phyloP scores from a whole-genome alignment of 441 rosid genomes.

The Melastoma candidum region DNA sequence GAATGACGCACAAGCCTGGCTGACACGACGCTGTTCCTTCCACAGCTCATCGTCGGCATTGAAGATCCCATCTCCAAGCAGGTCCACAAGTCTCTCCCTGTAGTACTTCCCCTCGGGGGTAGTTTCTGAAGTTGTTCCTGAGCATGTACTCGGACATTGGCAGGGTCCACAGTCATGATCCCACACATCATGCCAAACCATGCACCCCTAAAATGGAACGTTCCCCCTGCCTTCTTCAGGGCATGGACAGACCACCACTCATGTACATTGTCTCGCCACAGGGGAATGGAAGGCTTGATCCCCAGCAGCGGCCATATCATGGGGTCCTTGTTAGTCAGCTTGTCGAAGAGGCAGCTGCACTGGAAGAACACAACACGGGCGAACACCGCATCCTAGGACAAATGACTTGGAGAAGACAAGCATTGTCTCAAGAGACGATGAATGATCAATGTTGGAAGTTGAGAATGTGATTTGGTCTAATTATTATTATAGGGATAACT shows the following conservation, averaged over 20 bases:
- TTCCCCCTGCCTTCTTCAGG: constrained; percentile 36
- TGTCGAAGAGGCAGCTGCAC: too few species aligned
- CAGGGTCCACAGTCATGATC: constrained; percentile 42
- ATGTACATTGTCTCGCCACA: too few species aligned
- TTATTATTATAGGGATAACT: too few species aligned
- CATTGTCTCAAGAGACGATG: too few species aligned
- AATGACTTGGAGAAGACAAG: too few species aligned
- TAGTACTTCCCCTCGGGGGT: constrained; percentile 55
- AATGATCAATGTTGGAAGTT: too few species aligned
- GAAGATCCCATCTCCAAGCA: constrained; percentile 67
- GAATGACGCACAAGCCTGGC: constrained; percentile 41
- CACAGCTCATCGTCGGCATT: constrained; percentile 50
- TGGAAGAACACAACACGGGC: constrained; percentile 16
- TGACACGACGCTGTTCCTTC: constrained; percentile 56
- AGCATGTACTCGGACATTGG: constrained; percentile 54
- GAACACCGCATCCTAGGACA: constrained; percentile 31
- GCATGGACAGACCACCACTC: constrained; percentile 17
- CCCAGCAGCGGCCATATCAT: too few species aligned
- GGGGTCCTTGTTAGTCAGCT: too few species aligned
- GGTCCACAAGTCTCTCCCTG: constrained; percentile 45
- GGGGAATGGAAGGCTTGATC: too few species aligned
- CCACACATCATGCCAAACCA: constrained; percentile 52
- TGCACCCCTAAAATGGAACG: constrained; percentile 37
- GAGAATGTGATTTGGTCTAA: too few species aligned
- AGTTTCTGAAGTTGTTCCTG: constrained; percentile 56